Evolutionary conservation across 192 early-diverging fungal genomes (phyloP).

Genomic region (Coemansia sp.): DNA sequence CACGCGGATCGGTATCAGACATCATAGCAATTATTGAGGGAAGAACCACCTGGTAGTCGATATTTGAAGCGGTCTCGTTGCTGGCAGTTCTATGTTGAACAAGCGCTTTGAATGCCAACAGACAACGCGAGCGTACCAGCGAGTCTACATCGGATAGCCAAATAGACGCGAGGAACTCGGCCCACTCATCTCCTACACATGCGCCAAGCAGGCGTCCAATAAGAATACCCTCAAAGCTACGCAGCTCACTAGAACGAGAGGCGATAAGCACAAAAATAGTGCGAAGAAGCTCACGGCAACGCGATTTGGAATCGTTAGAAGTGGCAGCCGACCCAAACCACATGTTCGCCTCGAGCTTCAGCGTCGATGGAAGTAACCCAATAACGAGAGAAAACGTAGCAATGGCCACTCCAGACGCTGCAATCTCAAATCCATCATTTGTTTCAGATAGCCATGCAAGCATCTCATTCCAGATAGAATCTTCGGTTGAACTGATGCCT

Average conservation of each 20-base stretch:
- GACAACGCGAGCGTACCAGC: slow-evolving; percentile 45
- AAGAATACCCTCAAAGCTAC: slow-evolving; percentile 24
- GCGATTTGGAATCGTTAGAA: not conserved
- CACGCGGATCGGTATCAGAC: slow-evolving; percentile 49
- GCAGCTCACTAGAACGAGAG: slow-evolving; percentile 15
- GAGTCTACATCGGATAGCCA: slow-evolving; percentile 25
- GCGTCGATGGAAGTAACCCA: slow-evolving; percentile 7
- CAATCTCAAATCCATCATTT: not conserved
- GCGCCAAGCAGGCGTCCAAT: slow-evolving; percentile 29
- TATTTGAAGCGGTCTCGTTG: slow-evolving; percentile 5
- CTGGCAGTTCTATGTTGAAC: slow-evolving; percentile 25
- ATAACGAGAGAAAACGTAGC: slow-evolving; percentile 23
- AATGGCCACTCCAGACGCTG: slow-evolving; percentile 12
- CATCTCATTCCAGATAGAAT: slow-evolving; percentile 23
- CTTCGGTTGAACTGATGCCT: slow-evolving; percentile 4
- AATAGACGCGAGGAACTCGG: slow-evolving; percentile 40
- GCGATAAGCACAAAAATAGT: slow-evolving; percentile 13
- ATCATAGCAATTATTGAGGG: slow-evolving; percentile 74
- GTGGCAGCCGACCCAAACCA: slow-evolving; percentile 20
- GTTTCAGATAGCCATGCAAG: slow-evolving; percentile 8
- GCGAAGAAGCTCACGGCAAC: slow-evolving; percentile 25
- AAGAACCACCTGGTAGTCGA: slow-evolving; percentile 68
- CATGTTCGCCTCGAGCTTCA: slow-evolving; percentile 13
- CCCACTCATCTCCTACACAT: slow-evolving; percentile 41
- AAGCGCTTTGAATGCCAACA: slow-evolving; percentile 61